Conservation (phyloP, 257 asterid species). For the Solanum chilense region DNA sequence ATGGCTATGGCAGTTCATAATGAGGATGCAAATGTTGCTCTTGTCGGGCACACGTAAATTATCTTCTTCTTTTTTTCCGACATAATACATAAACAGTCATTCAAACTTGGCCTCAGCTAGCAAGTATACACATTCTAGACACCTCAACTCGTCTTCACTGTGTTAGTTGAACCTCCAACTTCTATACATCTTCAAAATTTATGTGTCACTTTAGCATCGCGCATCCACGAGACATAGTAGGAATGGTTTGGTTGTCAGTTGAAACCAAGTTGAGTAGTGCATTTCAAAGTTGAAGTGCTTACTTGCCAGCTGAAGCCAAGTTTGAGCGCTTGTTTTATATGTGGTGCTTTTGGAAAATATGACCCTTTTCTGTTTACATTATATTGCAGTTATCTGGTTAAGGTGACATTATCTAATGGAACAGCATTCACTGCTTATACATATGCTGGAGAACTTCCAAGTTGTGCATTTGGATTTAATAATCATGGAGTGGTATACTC, state of each 20-base stretch:
- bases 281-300: not conserved
- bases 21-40: conserved; percentile 86
- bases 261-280: not conserved
- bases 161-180: not conserved
- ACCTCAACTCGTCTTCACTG: not conserved
- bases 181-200: too few relatives aligned
- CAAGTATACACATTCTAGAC: not conserved
- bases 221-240: not conserved
- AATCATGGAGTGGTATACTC: conserved; percentile 50
- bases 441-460: conserved; percentile 94
- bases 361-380: not conserved
- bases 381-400: conserved; percentile 52
- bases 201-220: not conserved
- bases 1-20: conserved; percentile 86
- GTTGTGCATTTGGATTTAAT: conserved; percentile 90
- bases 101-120: not conserved
- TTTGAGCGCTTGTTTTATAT: not conserved
- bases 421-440: conserved; percentile 70
- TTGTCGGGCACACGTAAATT: conserved; percentile 71
- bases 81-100: not conserved
- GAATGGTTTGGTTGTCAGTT: not conserved
- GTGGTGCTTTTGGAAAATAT: not conserved
- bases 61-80: not conserved
- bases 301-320: not conserved
- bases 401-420: conserved; percentile 38